Evolutionary conservation across 2,329 filamentous ascomycete species (phyloP).

Genomic region (Simplicillium aogashimaense): DNA sequence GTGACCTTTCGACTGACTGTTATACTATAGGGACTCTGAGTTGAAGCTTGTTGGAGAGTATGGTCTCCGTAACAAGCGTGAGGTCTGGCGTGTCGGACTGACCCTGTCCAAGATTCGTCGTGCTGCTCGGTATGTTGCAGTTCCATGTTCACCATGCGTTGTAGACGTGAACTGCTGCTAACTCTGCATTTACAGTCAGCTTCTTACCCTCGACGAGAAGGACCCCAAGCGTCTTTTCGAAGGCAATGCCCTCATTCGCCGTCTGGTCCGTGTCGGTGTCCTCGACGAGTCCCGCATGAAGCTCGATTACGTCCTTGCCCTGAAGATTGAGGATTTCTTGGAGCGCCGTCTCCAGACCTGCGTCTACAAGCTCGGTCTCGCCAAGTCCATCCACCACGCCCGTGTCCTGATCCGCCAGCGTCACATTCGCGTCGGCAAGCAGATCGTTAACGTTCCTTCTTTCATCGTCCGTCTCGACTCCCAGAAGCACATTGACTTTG

Average conservation of each 20-base stretch:
- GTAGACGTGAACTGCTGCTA: background rate
- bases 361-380: conserved; percentile 99
- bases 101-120: conserved; percentile 99
- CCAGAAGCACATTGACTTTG: conserved; percentile 99
- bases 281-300: conserved; percentile 99
- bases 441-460: conserved; percentile 99
- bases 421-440: conserved; percentile 99
- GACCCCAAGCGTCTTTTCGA: conserved; percentile 99
- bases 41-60: conserved; percentile 99
- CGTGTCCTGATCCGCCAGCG: conserved; percentile 99
- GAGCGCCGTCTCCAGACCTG: conserved; percentile 99
- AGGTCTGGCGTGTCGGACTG: conserved; percentile 99
- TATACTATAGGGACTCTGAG: conserved; percentile 79
- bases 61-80: conserved; percentile 99
- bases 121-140: conserved; percentile 78
- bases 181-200: conserved; percentile 58
- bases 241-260: conserved; percentile 99
- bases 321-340: conserved; percentile 99
- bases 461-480: conserved; percentile 99
- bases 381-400: conserved; percentile 99
- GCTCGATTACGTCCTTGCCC: conserved; percentile 99
- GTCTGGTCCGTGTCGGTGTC: conserved; percentile 98
- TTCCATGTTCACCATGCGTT: background rate
- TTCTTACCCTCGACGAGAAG: conserved; percentile 99
- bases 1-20: conserved; percentile 61